Conservation (phyloP, 1,284 basidiomycete genomes). For the Tetrapyrgos nigripes region DNA sequence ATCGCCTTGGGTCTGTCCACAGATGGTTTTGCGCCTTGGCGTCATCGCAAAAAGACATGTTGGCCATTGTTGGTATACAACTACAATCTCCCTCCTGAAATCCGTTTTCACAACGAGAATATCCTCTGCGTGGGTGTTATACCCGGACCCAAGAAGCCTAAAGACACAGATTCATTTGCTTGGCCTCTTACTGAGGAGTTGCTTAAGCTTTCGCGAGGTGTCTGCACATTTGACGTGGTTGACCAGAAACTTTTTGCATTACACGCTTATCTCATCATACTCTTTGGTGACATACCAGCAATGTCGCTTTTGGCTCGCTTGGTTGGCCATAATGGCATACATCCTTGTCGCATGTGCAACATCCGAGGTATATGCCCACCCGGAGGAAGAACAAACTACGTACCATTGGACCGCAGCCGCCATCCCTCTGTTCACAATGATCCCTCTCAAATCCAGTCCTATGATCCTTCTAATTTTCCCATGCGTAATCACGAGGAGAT, state of each 20-base stretch:
- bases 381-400: slow-evolving; percentile 37
- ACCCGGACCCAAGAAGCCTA: slow-evolving; percentile 50
- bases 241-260: slow-evolving; percentile 35
- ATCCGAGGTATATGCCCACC: slow-evolving; percentile 39
- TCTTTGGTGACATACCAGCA: slow-evolving; percentile 54
- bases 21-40: slow-evolving; percentile 46
- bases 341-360: slow-evolving; percentile 50
- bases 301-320: slow-evolving; percentile 49
- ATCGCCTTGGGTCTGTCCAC: slow-evolving; percentile 41
- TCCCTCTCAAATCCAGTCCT: slow-evolving; percentile 18
- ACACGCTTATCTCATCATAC: slow-evolving; percentile 44
- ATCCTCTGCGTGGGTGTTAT: no score
- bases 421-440: slow-evolving; percentile 17
- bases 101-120: no score
- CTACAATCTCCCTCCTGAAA: no score
- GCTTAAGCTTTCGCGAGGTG: slow-evolving; percentile 39
- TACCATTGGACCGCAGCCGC: slow-evolving; percentile 36
- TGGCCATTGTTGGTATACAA: slow-evolving; percentile 53
- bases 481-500: slow-evolving; percentile 41
- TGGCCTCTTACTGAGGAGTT: slow-evolving; percentile 46
- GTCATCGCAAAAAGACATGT: slow-evolving; percentile 37
- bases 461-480: slow-evolving; percentile 43
- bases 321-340: slow-evolving; percentile 52
- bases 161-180: slow-evolving; percentile 48
- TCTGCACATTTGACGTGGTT: slow-evolving; percentile 39